Evolutionary conservation across 441 rosid genomes (phyloP).

Genomic region (Arabidopsis hybrid): DNA sequence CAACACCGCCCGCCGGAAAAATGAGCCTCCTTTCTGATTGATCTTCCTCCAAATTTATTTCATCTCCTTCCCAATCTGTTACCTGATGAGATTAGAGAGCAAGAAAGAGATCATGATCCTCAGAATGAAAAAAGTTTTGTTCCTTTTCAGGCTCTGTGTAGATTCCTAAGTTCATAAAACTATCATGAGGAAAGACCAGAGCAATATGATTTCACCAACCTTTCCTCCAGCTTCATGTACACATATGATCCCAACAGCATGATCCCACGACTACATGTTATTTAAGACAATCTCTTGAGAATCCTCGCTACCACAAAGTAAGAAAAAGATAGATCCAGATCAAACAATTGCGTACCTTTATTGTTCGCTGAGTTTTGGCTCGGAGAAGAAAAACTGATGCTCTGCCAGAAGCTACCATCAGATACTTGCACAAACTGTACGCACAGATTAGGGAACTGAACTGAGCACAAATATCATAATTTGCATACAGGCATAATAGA

Average conservation of each 20-base stretch:
- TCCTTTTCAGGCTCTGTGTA: background rate
- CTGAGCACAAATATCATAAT: constrained; percentile 7
- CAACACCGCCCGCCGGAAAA: constrained; percentile 69
- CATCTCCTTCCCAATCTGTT: constrained; percentile 79
- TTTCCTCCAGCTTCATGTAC: constrained; percentile 94
- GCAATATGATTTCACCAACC: constrained; percentile 50
- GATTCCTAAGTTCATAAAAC: background rate
- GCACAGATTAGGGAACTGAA: constrained; percentile 7
- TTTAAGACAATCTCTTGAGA: constrained; percentile 18
- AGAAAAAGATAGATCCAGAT: background rate
- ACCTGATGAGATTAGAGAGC: constrained; percentile 51
- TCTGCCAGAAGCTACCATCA: constrained; percentile 80
- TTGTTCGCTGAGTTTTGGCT: constrained; percentile 42
- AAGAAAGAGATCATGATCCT: constrained; percentile 3
- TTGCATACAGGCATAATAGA: background rate
- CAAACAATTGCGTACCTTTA: constrained; percentile 53
- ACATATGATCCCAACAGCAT: constrained; percentile 90
- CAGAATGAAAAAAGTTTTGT: background rate
- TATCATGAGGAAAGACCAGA: background rate
- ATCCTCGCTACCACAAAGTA: background rate
- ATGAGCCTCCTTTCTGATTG: constrained; percentile 62
- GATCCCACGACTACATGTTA: constrained; percentile 83
- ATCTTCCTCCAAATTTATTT: constrained; percentile 65
- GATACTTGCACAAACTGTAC: constrained; percentile 75
- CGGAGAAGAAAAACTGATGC: constrained; percentile 62